phyloP scores from a whole-genome alignment of 2,329 filamentous ascomycete genomes.

The Didymella pinodella region DNA sequence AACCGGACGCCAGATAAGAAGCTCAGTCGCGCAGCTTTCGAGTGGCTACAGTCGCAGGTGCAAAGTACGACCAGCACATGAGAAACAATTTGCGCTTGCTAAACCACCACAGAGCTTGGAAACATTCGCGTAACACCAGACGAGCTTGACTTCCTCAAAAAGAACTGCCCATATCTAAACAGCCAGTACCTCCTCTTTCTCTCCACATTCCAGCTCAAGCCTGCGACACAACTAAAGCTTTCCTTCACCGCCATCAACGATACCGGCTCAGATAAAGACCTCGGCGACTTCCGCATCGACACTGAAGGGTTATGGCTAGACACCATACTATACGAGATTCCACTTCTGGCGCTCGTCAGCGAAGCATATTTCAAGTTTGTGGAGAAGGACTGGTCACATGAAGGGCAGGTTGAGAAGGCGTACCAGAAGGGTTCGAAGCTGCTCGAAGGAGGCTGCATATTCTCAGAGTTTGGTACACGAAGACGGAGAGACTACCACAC shows the following conservation, averaged over 20 bases:
- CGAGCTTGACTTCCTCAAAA: slow-evolving; percentile 80
- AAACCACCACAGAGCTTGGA: slow-evolving; percentile 69
- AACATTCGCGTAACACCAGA: slow-evolving; percentile 80
- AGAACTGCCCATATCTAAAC: slow-evolving; percentile 81
- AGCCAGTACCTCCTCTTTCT: slow-evolving; percentile 82
- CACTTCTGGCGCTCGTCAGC: slow-evolving; percentile 86
- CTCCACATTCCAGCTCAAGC: slow-evolving; percentile 79
- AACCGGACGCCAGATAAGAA: slow-evolving; percentile 96
- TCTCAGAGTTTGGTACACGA: slow-evolving; percentile 93
- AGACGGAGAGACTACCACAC: slow-evolving; percentile 92
- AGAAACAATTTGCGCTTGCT: slow-evolving; percentile 2
- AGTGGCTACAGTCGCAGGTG: slow-evolving; percentile 86
- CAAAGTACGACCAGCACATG: slow-evolving; percentile 62
- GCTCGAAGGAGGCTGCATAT: slow-evolving; percentile 81
- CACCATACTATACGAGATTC: slow-evolving; percentile 98
- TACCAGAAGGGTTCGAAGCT: slow-evolving; percentile 80
- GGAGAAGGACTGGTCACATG: slow-evolving; percentile 90
- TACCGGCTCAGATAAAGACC: slow-evolving; percentile 68
- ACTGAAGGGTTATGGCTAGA: slow-evolving; percentile 89
- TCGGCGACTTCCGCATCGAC: slow-evolving; percentile 78
- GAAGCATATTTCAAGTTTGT: slow-evolving; percentile 98
- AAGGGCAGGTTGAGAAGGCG: slow-evolving; percentile 84
- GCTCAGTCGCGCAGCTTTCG: slow-evolving; percentile 80
- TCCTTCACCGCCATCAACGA: slow-evolving; percentile 67
- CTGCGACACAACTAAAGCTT: slow-evolving; percentile 78